Conservation (phyloP, 1,139 yeast species). For the Pichia sp. region DNA sequence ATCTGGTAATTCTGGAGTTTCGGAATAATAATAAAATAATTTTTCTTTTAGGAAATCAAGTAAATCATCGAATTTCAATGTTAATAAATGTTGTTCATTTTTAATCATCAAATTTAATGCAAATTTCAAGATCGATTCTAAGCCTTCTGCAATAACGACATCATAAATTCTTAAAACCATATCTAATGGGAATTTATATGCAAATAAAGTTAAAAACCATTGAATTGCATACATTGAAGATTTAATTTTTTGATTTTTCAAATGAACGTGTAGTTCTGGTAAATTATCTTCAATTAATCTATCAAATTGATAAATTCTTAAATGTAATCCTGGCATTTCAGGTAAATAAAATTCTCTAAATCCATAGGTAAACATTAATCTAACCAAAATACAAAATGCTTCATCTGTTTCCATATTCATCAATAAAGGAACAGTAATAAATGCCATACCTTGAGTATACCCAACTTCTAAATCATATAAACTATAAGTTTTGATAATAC, state of each 20-base stretch:
- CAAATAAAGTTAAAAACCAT: slow-evolving; percentile 92
- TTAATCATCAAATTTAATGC: slow-evolving; percentile 70
- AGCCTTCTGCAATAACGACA: slow-evolving; percentile 80
- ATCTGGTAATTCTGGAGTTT: slow-evolving; percentile 27
- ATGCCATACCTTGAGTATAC: slow-evolving; percentile 96
- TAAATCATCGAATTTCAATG: slow-evolving; percentile 66
- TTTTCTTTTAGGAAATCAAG: slow-evolving; percentile 72
- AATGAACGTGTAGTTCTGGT: slow-evolving; percentile 68
- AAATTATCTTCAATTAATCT: slow-evolving; percentile 63
- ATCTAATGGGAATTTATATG: slow-evolving; percentile 84
- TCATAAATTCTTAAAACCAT: slow-evolving; percentile 81
- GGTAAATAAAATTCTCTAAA: slow-evolving; percentile 73
- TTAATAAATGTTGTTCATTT: slow-evolving; percentile 54
- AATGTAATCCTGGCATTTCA: slow-evolving; percentile 89
- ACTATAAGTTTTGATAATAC: slow-evolving; percentile 78
- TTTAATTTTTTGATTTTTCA: slow-evolving; percentile 76
- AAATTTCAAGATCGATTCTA: slow-evolving; percentile 75
- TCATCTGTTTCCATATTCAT: slow-evolving; percentile 80
- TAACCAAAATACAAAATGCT: slow-evolving; percentile 74
- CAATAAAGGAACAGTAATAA: slow-evolving; percentile 76
- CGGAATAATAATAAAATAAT: slow-evolving; percentile 64
- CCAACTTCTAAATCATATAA: slow-evolving; percentile 90
- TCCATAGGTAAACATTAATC: slow-evolving; percentile 78
- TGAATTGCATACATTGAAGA: slow-evolving; percentile 94
- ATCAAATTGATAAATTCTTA: slow-evolving; percentile 83